Evolutionary conservation across 805 yeast genomes (phyloP), one percentile per base, ranked within the genome.

Genomic region (Diddensiella transvaalensis): DNA sequence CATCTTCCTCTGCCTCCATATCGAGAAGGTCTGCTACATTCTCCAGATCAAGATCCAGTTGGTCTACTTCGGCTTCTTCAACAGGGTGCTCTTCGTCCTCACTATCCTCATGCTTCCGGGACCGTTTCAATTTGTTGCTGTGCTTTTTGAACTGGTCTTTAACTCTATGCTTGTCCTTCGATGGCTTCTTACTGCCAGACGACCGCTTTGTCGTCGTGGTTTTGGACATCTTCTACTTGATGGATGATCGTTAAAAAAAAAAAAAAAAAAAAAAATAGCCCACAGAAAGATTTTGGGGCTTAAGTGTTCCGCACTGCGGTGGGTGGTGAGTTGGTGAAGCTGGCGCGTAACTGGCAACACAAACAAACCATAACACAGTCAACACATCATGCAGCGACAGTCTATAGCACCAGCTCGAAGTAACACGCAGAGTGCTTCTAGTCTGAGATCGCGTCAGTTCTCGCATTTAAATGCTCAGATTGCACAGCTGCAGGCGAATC

Each of bases 401-500:
- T n/a, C n/a, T n/a, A n/a, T n/a, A n/a, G n/a, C n/a, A n/a, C n/a
- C n/a, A n/a, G n/a, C n/a, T n/a, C n/a, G n/a, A n/a, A n/a, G n/a
- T n/a, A n/a, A n/a, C n/a, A n/a, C n/a, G n/a, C n/a, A n/a, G n/a
- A n/a, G n/a, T n/a, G n/a, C n/a, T n/a, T n/a, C 51, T 18, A 51
- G 39, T 10, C 26, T 53, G 36, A 54, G 52, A 42, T 36, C 55
- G 45, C 67, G 80, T 4, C 82, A 79, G 54, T 58, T 78, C 47
- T 67, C 78, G 30, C 78, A 75, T 54, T 63, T 77, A 23, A 76
- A 74, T 49, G 69, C 78, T 23, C 80, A 78, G 55, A 61, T 78
- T n/a, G 76, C 78, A 0, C 74, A 76, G 53, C 64, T 80, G n/a
- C 80, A 78, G 52, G 76, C 82, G 4, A 80, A 80, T 52, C 53